Conservation (phyloP, 1,284 basidiomycete genomes). For the Porodaedalea pini region DNA sequence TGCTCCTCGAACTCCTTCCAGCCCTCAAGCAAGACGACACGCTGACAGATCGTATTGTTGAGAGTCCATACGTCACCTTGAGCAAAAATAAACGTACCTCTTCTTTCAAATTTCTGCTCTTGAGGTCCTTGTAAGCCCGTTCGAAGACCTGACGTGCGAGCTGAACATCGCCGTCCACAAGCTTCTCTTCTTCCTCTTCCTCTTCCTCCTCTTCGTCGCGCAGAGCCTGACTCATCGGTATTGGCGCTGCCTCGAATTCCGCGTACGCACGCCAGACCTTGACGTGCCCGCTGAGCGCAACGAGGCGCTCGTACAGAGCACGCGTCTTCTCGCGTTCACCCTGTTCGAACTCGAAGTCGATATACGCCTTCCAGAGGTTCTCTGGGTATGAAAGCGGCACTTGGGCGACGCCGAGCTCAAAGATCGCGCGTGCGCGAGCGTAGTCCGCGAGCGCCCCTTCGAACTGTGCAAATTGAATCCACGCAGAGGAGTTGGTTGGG, state of each 20-base stretch:
- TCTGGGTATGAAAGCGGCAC: constrained; percentile 96
- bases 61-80: background rate
- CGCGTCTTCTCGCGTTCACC: constrained; percentile 86
- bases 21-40: constrained; percentile 84
- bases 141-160: constrained; percentile 79
- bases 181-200: constrained; percentile 62
- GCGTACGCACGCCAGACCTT: constrained; percentile 89
- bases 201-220: constrained; percentile 77
- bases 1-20: constrained; percentile 91
- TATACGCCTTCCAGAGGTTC: constrained; percentile 95
- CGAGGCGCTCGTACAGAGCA: constrained; percentile 86
- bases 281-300: constrained; percentile 87
- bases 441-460: constrained; percentile 92
- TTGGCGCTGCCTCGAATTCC: constrained; percentile 69
- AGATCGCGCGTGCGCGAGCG: constrained; percentile 89
- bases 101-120: constrained; percentile 76
- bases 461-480: constrained; percentile 97
- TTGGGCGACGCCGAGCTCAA: constrained; percentile 92
- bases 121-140: constrained; percentile 83
- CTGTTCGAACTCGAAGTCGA: constrained; percentile 95
- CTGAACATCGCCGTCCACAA: constrained; percentile 65
- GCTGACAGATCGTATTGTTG: constrained; percentile 41
- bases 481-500: constrained; percentile 84
- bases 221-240: constrained; percentile 58
- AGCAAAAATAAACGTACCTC: constrained; percentile 40